Conservation (phyloP, 495 filamentous ascomycete species). For the Annulohypoxylon nitens region DNA sequence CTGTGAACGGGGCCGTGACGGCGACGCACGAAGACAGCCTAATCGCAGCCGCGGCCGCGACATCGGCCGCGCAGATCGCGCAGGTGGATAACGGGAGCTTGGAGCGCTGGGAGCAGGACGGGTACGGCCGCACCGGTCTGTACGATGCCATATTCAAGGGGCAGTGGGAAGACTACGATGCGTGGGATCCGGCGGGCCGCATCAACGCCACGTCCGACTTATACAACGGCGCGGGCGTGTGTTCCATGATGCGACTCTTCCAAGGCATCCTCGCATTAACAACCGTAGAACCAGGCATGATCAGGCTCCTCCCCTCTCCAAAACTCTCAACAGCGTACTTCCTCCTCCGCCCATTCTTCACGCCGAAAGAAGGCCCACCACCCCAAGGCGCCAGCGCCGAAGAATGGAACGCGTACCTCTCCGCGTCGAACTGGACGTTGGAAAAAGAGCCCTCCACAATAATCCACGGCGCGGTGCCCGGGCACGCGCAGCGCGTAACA, state of each 20-base stretch:
- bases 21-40: conserved; percentile 54
- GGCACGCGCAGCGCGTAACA: conserved; percentile 83
- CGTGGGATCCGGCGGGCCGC: conserved; percentile 84
- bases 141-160: conserved; percentile 83
- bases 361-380: conserved; percentile 62
- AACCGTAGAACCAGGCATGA: conserved; percentile 81
- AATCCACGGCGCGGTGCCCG: conserved; percentile 85
- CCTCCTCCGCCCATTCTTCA: conserved; percentile 88
- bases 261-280: conserved; percentile 91
- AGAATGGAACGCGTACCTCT: conserved; percentile 64
- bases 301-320: conserved; percentile 86
- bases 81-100: conserved; percentile 89
- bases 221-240: conserved; percentile 88
- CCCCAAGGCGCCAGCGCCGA: conserved; percentile 53
- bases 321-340: conserved; percentile 86
- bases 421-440: conserved; percentile 69
- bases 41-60: conserved; percentile 59
- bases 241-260: conserved; percentile 90
- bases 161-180: conserved; percentile 87
- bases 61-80: conserved; percentile 65
- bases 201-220: conserved; percentile 80
- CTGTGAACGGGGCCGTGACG: conserved; percentile 49
- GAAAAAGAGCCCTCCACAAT: conserved; percentile 63
- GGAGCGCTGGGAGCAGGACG: conserved; percentile 90
- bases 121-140: conserved; percentile 77